Evolutionary conservation across 108 stramenopile species (phyloP).

Genomic region (Aurantiochytrium sp.): DNA sequence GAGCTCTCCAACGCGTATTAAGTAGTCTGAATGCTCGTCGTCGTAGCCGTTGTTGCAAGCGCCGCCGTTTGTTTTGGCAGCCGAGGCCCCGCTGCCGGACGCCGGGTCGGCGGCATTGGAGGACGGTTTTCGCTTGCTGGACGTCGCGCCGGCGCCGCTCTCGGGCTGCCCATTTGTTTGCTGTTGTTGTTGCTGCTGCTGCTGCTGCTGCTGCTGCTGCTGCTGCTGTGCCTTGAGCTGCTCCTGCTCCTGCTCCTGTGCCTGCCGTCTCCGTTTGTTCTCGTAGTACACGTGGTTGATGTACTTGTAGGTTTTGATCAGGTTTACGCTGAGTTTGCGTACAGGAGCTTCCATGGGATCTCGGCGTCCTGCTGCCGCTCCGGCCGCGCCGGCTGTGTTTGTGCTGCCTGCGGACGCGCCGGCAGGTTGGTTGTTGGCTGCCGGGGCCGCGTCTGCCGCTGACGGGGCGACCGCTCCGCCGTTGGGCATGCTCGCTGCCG

Average conservation of each 20-base stretch:
- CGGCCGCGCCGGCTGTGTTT: not conserved
- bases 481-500: too few species aligned
- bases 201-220: not conserved
- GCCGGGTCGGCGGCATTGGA: too few species aligned
- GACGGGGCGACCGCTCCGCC: too few species aligned
- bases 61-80: not conserved
- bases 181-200: not conserved
- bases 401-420: too few species aligned
- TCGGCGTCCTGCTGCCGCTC: not conserved
- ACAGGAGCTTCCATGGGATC: constrained; percentile 27
- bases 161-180: not conserved
- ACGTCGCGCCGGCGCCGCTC: not conserved
- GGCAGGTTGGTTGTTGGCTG: too few species aligned
- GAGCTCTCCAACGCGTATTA: constrained; percentile 72
- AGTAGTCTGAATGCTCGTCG: constrained; percentile 95
- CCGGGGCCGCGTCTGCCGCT: too few species aligned
- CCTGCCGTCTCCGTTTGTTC: constrained; percentile 44
- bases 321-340: constrained; percentile 70
- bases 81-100: not conserved
- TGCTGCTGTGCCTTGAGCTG: not conserved
- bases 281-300: constrained; percentile 86
- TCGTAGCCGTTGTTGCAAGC: constrained; percentile 80
- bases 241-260: not conserved
- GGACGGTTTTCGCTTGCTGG: too few species aligned
- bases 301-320: constrained; percentile 88